phyloP scores from a whole-genome alignment of 331 rosid genomes.

The Dryas integrifolia region DNA sequence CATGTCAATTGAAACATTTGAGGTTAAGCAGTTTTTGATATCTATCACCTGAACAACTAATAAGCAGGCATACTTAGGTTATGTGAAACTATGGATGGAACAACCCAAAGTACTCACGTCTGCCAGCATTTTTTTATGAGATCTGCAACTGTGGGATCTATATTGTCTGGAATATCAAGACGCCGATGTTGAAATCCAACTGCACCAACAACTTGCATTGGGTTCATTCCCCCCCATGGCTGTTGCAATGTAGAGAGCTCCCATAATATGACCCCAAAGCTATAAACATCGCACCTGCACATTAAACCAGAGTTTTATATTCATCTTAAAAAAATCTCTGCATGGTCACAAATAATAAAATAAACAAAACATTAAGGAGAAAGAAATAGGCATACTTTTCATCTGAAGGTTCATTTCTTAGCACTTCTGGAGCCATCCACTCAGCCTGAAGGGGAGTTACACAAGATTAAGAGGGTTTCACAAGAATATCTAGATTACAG shows the following conservation, averaged over 20 bases:
- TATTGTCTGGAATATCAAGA: slow-evolving; percentile 79
- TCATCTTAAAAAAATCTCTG: slow-evolving; percentile 12
- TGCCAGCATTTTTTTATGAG: slow-evolving; percentile 85
- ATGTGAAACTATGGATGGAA: slow-evolving; percentile 9
- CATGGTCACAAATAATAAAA: neutral
- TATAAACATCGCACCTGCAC: slow-evolving; percentile 83
- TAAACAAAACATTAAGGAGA: slow-evolving; percentile 11
- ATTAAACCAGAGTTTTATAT: slow-evolving; percentile 3
- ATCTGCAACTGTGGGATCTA: slow-evolving; percentile 75
- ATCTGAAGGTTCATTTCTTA: slow-evolving; percentile 80
- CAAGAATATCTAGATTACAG: neutral
- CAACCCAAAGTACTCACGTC: slow-evolving; percentile 60
- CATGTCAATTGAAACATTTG: neutral
- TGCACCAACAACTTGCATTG: slow-evolving; percentile 99
- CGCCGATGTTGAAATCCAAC: slow-evolving; percentile 99
- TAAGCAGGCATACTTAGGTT: neutral
- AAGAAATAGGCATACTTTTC: slow-evolving; percentile 55
- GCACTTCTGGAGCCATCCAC: slow-evolving; percentile 96
- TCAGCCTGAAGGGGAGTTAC: slow-evolving; percentile 59
- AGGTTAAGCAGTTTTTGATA: neutral
- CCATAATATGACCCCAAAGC: slow-evolving; percentile 95
- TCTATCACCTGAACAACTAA: neutral
- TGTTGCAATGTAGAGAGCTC: slow-evolving; percentile 89
- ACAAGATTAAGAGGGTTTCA: slow-evolving; percentile 24
- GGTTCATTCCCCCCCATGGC: slow-evolving; percentile 99